Base-by-base conservation (phyloP, 2,329 filamentous ascomycete genomes). In the Grosmannia huntii region DNA sequence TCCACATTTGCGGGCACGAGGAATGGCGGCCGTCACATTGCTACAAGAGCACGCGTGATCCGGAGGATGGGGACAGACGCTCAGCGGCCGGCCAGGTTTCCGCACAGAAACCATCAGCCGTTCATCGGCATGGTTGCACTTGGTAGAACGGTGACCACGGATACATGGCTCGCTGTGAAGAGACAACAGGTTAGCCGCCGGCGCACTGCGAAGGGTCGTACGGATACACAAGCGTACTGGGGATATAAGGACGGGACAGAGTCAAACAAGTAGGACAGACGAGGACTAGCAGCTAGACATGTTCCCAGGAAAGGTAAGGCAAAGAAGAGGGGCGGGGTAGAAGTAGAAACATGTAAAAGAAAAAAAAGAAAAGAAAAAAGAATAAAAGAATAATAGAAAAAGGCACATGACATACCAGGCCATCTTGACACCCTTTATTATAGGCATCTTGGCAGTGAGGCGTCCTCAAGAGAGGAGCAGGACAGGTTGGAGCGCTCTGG, bases 101-200 rank as follows among this genome's bases (percentile, higher is more conserved):
- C 85, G 80, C 19, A 89, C 86, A 25, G 83, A 82, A 4, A 87
- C 75, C 76, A 89, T 82, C 38, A 87, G 72, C 60, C 85, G 81
- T 64, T 87, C 84, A 62, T 78, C 76, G 60, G 76, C 77, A 67
- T 89, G 86, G 53, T 80, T 84, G 70, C 86, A 89, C 74, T 86
- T 87, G 56, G 85, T 87, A 33, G 86, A 89, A 65, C 86, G 83
- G 70, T 89, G 86, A 59, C 86, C 86, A 66, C 85, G 83, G 64
- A 89, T 89, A 68, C 86, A 89, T 66, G 85, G 85, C 75, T 82
- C 82, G 71, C 85, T 89, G 64, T 12, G 11, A 23, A 21, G 46
- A n/a, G 1, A 19, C n/a, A 21, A 16, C 4, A 4, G 36, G 41
- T 63, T 53, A 58, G 33, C 55, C 48, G 41, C 41, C 41, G 19